These are phyloP conservation scores for Lachancea sp. DNA, from an alignment of 805 yeast species.

Conservation along the genomic window DNA sequence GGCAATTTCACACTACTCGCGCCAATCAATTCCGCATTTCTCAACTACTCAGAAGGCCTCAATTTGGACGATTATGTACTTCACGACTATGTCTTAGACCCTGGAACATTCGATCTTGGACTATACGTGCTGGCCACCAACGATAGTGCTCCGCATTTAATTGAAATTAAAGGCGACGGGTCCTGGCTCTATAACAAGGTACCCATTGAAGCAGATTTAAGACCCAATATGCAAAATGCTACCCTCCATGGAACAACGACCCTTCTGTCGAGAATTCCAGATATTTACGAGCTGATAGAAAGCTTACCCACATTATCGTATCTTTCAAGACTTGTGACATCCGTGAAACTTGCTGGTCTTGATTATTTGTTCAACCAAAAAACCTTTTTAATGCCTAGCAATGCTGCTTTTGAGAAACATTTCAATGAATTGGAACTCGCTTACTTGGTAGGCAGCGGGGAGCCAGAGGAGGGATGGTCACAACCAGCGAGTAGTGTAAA, in stretches of 20 bases:
- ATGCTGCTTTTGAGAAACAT: conserved; percentile 29
- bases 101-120: conserved; percentile 17
- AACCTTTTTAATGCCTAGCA: conserved; percentile 45
- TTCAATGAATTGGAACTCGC: conserved; percentile 40
- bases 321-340: background rate
- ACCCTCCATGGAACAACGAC: conserved; percentile 58
- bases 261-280: conserved; percentile 35
- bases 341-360: conserved; percentile 2
- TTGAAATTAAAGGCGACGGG: conserved; percentile 26
- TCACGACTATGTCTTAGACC: conserved; percentile 34
- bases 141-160: conserved; percentile 19
- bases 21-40: conserved; percentile 74
- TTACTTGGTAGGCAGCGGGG: conserved; percentile 32
- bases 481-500: background rate
- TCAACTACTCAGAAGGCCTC: conserved; percentile 8
- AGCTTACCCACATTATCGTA: background rate
- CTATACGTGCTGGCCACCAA: conserved; percentile 12
- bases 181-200: conserved; percentile 19
- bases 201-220: conserved; percentile 48
- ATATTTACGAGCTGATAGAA: background rate
- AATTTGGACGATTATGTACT: conserved; percentile 22
- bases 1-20: conserved; percentile 69
- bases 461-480: background rate
- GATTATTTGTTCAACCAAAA: conserved; percentile 24
- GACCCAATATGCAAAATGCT: conserved; percentile 57